Conservation (phyloP, 2,329 filamentous ascomycete genomes). For the Seiridium cupressi region DNA sequence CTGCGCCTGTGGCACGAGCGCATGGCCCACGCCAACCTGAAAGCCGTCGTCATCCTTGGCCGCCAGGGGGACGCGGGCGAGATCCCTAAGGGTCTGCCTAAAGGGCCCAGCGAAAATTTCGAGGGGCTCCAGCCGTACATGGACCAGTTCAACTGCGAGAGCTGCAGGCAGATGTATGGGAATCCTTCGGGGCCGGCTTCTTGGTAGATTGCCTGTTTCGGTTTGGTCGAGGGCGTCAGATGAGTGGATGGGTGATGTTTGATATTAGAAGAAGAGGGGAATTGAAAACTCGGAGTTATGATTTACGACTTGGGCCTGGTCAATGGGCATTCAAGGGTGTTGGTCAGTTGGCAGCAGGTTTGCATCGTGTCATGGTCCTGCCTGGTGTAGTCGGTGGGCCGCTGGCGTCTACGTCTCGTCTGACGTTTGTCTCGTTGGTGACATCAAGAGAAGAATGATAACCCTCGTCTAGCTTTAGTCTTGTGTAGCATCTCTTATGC, state of each 20-base stretch:
- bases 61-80: slow-evolving; percentile 3
- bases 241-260: too few relatives aligned
- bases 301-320: too few relatives aligned
- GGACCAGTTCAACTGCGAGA: neutral
- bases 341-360: too few relatives aligned
- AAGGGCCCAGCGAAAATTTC: neutral
- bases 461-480: too few relatives aligned
- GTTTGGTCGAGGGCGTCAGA: neutral
- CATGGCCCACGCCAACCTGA: neutral
- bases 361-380: too few relatives aligned
- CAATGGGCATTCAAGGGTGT: too few relatives aligned
- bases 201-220: neutral
- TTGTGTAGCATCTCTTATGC: too few relatives aligned
- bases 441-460: too few relatives aligned
- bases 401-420: too few relatives aligned
- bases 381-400: too few relatives aligned
- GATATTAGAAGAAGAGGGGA: neutral
- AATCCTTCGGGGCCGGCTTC: neutral
- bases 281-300: too few relatives aligned
- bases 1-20: neutral
- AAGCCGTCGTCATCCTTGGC: neutral
- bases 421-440: too few relatives aligned
- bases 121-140: slow-evolving; percentile 2
- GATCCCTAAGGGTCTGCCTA: neutral
- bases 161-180: neutral